These are phyloP conservation scores for Trametes hirsuta DNA, from an alignment of 1,284 basidiomycete genomes.

Conservation along the genomic window DNA sequence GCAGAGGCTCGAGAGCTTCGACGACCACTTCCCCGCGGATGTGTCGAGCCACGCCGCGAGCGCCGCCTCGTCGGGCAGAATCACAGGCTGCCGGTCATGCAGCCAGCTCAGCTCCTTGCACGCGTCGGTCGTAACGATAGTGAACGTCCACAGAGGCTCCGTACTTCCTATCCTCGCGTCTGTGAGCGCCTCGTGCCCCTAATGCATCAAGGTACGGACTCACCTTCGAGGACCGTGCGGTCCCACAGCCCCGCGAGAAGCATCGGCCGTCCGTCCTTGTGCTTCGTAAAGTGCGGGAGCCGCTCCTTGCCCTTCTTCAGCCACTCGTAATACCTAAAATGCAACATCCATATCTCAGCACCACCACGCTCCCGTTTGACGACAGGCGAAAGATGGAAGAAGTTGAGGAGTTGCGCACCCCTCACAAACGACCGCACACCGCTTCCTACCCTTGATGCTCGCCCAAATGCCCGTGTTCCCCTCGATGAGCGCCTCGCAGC, in stretches of 20 bases:
- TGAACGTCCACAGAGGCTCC: slow-evolving; percentile 79
- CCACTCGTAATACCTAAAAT: slow-evolving; percentile 90
- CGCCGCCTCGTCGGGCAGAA: slow-evolving; percentile 67
- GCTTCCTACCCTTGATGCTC: slow-evolving; percentile 75
- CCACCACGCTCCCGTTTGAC: background rate
- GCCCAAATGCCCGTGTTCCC: slow-evolving; percentile 77
- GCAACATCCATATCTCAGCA: background rate
- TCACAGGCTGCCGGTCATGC: slow-evolving; percentile 93
- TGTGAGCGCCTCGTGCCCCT: background rate
- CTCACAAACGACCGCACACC: slow-evolving; percentile 81
- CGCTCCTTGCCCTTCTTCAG: slow-evolving; percentile 79
- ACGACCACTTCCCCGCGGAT: slow-evolving; percentile 63
- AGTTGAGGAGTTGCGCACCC: slow-evolving; percentile 51
- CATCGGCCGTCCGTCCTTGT: slow-evolving; percentile 70
- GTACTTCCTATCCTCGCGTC: slow-evolving; percentile 46
- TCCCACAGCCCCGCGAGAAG: slow-evolving; percentile 92
- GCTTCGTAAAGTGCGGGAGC: slow-evolving; percentile 81
- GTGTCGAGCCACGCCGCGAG: slow-evolving; percentile 83
- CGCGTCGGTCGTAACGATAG: slow-evolving; percentile 86
- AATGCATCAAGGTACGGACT: slow-evolving; percentile 18
- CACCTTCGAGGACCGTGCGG: slow-evolving; percentile 65
- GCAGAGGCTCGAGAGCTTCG: slow-evolving; percentile 64
- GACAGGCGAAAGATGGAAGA: background rate
- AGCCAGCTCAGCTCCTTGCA: slow-evolving; percentile 74
- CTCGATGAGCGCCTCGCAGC: slow-evolving; percentile 80